Conservation (phyloP, 192 early-diverging fungal genomes). For the Dissophora ornata region DNA sequence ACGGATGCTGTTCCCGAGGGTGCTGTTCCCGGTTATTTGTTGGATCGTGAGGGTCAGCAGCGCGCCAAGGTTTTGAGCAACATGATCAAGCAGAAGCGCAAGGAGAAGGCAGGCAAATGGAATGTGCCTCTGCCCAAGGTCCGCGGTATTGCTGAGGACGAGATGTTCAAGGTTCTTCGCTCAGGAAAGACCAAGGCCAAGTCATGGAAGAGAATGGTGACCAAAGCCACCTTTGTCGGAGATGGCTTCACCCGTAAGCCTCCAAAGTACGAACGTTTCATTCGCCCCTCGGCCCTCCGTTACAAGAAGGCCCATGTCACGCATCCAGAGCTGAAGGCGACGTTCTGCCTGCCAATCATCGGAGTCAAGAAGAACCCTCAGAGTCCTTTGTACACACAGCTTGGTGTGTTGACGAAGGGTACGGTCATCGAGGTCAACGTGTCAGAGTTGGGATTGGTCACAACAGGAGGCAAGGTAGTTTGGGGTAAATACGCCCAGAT, state of each 20-base stretch:
- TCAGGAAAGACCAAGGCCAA: slow-evolving; percentile 95
- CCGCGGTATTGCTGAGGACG: slow-evolving; percentile 98
- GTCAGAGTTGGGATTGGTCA: slow-evolving; percentile 95
- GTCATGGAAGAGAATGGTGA: slow-evolving; percentile 98
- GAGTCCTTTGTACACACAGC: slow-evolving; percentile 93
- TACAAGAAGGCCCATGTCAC: slow-evolving; percentile 99
- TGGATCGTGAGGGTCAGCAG: slow-evolving; percentile 98
- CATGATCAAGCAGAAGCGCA: slow-evolving; percentile 99
- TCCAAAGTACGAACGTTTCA: slow-evolving; percentile 99
- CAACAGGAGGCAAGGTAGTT: slow-evolving; percentile 96
- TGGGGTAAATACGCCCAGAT: slow-evolving; percentile 97
- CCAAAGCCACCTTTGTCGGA: slow-evolving; percentile 99
- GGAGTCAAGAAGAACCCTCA: slow-evolving; percentile 99
- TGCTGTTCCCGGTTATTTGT: slow-evolving; percentile 95
- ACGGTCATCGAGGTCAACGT: slow-evolving; percentile 96
- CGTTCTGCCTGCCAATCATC: slow-evolving; percentile 96
- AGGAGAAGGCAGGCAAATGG: slow-evolving; percentile 99
- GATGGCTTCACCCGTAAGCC: slow-evolving; percentile 99
- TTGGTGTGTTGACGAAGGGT: slow-evolving; percentile 99
- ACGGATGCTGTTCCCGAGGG: slow-evolving; percentile 93
- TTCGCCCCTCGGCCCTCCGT: slow-evolving; percentile 96
- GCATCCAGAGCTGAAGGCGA: slow-evolving; percentile 97
- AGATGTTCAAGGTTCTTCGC: slow-evolving; percentile 98
- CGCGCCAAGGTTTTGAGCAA: slow-evolving; percentile 97
- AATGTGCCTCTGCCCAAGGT: slow-evolving; percentile 97